Evolutionary conservation across 176 grass and related monocot genomes (phyloP).

Genomic region (Avena atlantica): DNA sequence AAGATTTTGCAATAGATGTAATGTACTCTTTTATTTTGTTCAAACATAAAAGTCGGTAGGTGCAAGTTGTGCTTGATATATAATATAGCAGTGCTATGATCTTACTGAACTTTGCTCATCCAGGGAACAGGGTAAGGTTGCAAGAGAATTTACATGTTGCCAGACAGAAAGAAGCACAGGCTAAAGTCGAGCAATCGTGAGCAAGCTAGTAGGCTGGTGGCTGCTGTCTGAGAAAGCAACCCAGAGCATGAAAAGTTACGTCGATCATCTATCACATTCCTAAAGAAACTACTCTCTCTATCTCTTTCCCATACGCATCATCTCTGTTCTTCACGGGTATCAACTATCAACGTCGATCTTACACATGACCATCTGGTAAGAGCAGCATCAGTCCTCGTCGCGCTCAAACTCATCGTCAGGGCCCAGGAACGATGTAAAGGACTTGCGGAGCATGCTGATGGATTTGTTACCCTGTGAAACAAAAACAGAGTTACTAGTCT

Average conservation of each 20-base stretch:
- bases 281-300: background rate
- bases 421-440: slow-evolving; percentile 78
- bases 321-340: slow-evolving; percentile 3
- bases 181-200: no score
- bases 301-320: background rate
- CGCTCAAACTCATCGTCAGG: slow-evolving; percentile 64
- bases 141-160: background rate
- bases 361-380: background rate
- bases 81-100: background rate
- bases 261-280: background rate
- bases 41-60: background rate
- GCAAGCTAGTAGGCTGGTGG: no score
- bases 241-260: no score
- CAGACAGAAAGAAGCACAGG: background rate
- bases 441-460: slow-evolving; percentile 79
- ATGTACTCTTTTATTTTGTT: background rate
- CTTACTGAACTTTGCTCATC: background rate
- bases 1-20: background rate
- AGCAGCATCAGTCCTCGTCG: slow-evolving; percentile 63
- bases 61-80: background rate
- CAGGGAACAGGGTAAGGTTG: background rate
- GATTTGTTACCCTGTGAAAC: slow-evolving; percentile 81
- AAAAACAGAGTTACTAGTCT: background rate
- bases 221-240: no score
- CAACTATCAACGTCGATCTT: slow-evolving; percentile 35